Conservation (phyloP, 805 yeast genomes). For the Cyberlindnera petersonii region DNA sequence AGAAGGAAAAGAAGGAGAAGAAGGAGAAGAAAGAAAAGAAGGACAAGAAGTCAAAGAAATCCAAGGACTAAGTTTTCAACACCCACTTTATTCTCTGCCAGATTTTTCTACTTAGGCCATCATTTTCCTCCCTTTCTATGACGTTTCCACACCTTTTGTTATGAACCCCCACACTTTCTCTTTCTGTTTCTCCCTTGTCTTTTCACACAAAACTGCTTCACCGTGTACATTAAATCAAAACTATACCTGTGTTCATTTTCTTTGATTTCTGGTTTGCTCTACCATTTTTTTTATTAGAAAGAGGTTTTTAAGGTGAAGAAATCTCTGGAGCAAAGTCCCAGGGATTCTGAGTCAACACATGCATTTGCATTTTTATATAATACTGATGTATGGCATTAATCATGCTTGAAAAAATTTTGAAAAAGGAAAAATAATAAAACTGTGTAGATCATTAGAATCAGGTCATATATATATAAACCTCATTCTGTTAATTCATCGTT, state of each 20-base stretch:
- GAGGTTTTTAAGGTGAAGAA: background rate
- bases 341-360: conserved; percentile 1
- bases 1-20: conserved; percentile 18
- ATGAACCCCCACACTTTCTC: conserved; percentile 1
- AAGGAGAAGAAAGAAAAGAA: conserved; percentile 20
- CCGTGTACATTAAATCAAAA: conserved; percentile 3
- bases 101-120: too few relatives aligned
- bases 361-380: conserved; percentile 16
- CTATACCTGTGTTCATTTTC: conserved; percentile 2
- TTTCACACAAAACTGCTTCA: background rate
- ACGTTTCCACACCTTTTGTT: conserved; percentile 3
- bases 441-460: background rate
- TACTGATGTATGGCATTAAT: conserved; percentile 3
- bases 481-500: conserved; percentile 1
- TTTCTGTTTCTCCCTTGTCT: conserved; percentile 2
- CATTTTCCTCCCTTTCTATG: background rate
- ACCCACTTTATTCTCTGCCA: background rate
- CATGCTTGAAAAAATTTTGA: background rate
- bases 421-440: too few relatives aligned
- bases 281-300: background rate
- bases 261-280: background rate
- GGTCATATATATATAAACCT: background rate
- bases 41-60: conserved; percentile 20
- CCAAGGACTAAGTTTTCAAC: conserved; percentile 14
- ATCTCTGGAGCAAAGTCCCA: background rate